Evolutionary conservation across 306 rosid species (phyloP).

Genomic region (Erythrophleum fordii): DNA sequence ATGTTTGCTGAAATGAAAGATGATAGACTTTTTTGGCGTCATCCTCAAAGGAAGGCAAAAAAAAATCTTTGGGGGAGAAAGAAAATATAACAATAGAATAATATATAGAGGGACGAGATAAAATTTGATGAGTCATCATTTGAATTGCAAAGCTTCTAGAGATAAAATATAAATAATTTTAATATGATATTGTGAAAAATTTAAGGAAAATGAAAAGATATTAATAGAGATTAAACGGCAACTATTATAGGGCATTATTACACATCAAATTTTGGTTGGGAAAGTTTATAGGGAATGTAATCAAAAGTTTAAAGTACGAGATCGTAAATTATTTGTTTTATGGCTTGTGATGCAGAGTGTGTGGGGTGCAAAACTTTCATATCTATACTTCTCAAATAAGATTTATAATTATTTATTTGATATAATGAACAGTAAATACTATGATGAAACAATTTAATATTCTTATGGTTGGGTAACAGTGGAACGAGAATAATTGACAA

Average conservation of each 20-base stretch:
- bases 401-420: background rate
- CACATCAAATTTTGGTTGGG: background rate
- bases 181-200: too few species aligned
- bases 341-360: background rate
- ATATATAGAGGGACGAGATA: background rate
- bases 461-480: background rate
- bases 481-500: slow-evolving; percentile 4
- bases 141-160: too few species aligned
- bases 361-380: background rate
- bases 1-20: background rate
- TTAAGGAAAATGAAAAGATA: too few species aligned
- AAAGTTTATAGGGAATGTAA: background rate
- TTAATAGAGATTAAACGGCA: background rate
- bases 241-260: background rate
- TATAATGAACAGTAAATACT: background rate
- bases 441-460: background rate
- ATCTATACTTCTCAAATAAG: background rate
- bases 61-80: background rate
- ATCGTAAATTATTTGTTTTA: background rate
- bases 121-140: background rate
- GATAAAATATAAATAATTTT: background rate
- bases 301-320: background rate
- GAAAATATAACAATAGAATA: background rate
- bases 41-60: background rate
- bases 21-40: background rate